phyloP scores from a whole-genome alignment of 2,329 filamentous ascomycete species.

The Aspergillus calidoustus region DNA sequence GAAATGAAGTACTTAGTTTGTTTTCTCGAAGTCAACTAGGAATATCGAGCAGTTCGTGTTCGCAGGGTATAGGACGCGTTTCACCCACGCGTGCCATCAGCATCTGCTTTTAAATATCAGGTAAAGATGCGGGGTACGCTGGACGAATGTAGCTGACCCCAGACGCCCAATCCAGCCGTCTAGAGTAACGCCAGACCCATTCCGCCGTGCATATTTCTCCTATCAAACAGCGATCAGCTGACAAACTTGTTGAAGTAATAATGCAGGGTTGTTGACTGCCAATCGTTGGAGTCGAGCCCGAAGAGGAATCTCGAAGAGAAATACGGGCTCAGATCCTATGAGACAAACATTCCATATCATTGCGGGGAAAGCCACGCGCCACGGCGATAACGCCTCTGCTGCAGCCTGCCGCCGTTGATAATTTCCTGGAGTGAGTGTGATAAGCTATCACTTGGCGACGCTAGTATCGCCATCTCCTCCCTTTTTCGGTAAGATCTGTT shows the following conservation, averaged over 20 bases:
- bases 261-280: background rate
- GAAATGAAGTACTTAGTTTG: background rate
- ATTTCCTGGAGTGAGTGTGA: slow-evolving; percentile 3
- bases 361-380: background rate
- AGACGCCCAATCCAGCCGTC: background rate
- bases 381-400: background rate
- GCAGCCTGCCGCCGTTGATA: background rate
- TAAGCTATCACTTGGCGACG: slow-evolving; percentile 21
- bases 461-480: slow-evolving; percentile 21
- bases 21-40: background rate
- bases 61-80: background rate
- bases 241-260: background rate
- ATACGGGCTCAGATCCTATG: background rate
- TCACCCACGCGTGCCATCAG: background rate
- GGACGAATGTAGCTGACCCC: too few relatives aligned
- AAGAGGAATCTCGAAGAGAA: background rate
- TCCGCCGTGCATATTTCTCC: too few relatives aligned
- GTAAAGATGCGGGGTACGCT: too few relatives aligned
- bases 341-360: background rate
- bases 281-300: too few relatives aligned
- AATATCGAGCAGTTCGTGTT: background rate
- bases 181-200: background rate
- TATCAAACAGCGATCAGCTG: background rate
- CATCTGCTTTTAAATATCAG: background rate
- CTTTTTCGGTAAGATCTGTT: slow-evolving; percentile 13